phyloP scores from a whole-genome alignment of 129 eudicot genomes.

The Dittrichia graveolens region DNA sequence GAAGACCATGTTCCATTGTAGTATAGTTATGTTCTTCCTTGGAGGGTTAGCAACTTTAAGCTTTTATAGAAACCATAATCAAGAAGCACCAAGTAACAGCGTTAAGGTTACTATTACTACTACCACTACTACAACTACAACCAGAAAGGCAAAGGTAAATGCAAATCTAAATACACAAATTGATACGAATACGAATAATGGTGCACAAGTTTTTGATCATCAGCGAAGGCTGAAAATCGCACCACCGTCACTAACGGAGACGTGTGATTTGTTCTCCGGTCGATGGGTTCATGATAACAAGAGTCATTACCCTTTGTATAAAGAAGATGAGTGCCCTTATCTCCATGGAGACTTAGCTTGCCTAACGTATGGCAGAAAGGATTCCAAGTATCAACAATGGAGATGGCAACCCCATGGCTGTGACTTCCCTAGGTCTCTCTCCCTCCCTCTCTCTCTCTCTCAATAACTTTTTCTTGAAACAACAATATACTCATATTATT shows the following conservation, averaged over 20 bases:
- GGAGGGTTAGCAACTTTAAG: slow-evolving; percentile 37
- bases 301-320: slow-evolving; percentile 45
- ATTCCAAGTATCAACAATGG: slow-evolving; percentile 43
- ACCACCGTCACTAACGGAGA: slow-evolving; percentile 23
- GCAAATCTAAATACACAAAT: not conserved
- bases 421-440: slow-evolving; percentile 39
- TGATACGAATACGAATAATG: not conserved
- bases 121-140: not conserved
- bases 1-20: slow-evolving; percentile 41
- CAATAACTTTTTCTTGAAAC: not conserved
- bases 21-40: slow-evolving; percentile 35
- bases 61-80: slow-evolving; percentile 30
- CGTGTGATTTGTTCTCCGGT: slow-evolving; percentile 43
- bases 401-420: slow-evolving; percentile 55
- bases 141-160: not conserved
- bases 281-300: slow-evolving; percentile 43
- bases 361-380: slow-evolving; percentile 47
- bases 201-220: slow-evolving; percentile 22
- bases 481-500: not conserved
- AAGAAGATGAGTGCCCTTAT: slow-evolving; percentile 30
- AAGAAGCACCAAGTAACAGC: slow-evolving; percentile 10
- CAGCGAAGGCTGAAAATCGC: slow-evolving; percentile 31
- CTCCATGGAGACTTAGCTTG: slow-evolving; percentile 41
- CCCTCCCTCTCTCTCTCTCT: slow-evolving; percentile 8
- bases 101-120: slow-evolving; percentile 11